Evolutionary conservation across 768 basidiomycete genomes (phyloP).

Genomic region (Rhizopogon rudus): DNA sequence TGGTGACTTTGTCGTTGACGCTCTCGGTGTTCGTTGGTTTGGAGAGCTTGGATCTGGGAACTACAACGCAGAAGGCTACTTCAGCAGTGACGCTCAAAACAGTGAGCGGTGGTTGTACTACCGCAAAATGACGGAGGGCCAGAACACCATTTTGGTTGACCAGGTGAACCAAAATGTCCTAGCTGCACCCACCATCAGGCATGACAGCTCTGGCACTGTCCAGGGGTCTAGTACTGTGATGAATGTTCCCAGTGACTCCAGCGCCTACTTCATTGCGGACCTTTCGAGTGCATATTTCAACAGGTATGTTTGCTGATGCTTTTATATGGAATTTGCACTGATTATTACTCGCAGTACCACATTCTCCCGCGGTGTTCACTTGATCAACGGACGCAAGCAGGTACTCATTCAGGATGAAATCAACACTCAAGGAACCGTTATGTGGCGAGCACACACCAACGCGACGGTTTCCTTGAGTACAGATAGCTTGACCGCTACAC

Average conservation of each 20-base stretch:
- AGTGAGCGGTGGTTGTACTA: conserved; percentile 87
- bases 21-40: conserved; percentile 89
- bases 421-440: conserved; percentile 46
- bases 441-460: conserved; percentile 97
- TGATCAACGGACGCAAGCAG: conserved; percentile 80
- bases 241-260: conserved; percentile 55
- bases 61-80: conserved; percentile 76
- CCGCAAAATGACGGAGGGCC: conserved; percentile 94
- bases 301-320: conserved; percentile 43
- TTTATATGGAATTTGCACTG: conserved; percentile 4
- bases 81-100: conserved; percentile 64
- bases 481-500: conserved; percentile 63
- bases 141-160: conserved; percentile 86
- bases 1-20: conserved; percentile 95
- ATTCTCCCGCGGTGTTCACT: conserved; percentile 79
- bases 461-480: conserved; percentile 62
- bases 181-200: conserved; percentile 53
- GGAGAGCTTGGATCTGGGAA: conserved; percentile 91
- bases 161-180: conserved; percentile 76
- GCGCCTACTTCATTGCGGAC: conserved; percentile 79
- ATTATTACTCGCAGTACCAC: conserved; percentile 43
- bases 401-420: conserved; percentile 95
- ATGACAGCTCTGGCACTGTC: conserved; percentile 48
- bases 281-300: conserved; percentile 71
- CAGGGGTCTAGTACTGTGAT: conserved; percentile 88